These are phyloP conservation scores for Pleurotus platypus DNA, from an alignment of 768 basidiomycete species.

Conservation along the genomic window DNA sequence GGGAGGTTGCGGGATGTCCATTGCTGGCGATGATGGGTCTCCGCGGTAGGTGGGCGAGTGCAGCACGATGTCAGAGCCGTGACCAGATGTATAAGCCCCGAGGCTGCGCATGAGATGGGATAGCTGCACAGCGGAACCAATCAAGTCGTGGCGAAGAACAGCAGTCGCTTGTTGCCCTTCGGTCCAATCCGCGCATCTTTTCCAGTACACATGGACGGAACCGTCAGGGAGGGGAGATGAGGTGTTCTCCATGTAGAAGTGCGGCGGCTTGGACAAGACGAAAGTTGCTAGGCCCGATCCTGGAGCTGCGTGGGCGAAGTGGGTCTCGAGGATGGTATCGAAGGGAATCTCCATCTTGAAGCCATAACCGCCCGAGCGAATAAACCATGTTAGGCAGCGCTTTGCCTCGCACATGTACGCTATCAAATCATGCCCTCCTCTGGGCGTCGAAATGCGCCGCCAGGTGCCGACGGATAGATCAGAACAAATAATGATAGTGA, in stretches of 20 bases:
- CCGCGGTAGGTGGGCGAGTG: slow-evolving; percentile 32
- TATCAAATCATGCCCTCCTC: slow-evolving; percentile 60
- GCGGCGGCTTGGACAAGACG: slow-evolving; percentile 60
- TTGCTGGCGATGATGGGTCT: slow-evolving; percentile 20
- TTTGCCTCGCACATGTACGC: slow-evolving; percentile 71
- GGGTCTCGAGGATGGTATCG: slow-evolving; percentile 52
- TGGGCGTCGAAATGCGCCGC: slow-evolving; percentile 63
- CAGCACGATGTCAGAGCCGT: slow-evolving; percentile 28
- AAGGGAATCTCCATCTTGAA: slow-evolving; percentile 88
- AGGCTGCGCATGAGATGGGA: slow-evolving; percentile 51
- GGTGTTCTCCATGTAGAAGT: slow-evolving; percentile 61
- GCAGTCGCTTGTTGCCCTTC: slow-evolving; percentile 66
- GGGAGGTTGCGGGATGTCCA: slow-evolving; percentile 39
- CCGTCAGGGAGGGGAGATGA: slow-evolving; percentile 25
- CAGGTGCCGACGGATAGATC: slow-evolving; percentile 75
- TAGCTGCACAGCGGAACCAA: slow-evolving; percentile 61
- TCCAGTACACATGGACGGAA: slow-evolving; percentile 48
- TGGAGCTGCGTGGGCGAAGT: slow-evolving; percentile 51
- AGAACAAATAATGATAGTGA: slow-evolving; percentile 73
- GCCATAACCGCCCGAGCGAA: slow-evolving; percentile 64
- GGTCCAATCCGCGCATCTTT: slow-evolving; percentile 71
- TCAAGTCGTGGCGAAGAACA: slow-evolving; percentile 60
- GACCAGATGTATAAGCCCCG: slow-evolving; percentile 20
- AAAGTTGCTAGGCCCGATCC: slow-evolving; percentile 61
- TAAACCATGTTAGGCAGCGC: slow-evolving; percentile 74